These are phyloP conservation scores for Sarocladium strictum DNA, from an alignment of 2,329 filamentous ascomycete species.

Conservation along the genomic window DNA sequence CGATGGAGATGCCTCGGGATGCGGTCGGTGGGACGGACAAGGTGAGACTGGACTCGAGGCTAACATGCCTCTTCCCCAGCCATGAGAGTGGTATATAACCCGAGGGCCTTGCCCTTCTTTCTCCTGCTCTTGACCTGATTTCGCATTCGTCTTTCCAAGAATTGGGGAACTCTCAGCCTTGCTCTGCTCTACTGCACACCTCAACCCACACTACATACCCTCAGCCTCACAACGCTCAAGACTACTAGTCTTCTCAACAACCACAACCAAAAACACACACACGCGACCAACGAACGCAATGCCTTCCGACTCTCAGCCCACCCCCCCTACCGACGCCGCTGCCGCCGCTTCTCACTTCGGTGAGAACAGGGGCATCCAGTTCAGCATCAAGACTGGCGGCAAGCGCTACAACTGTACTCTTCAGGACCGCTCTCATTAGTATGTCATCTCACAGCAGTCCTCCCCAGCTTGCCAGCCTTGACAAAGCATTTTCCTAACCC, in stretches of 20 bases:
- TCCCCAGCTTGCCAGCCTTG: too few relatives aligned
- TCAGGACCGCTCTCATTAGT: conserved; percentile 39
- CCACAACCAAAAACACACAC: background rate
- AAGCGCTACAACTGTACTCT: conserved; percentile 33
- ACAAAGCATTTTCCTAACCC: conserved; percentile 12
- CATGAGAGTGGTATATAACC: background rate
- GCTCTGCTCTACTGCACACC: too few relatives aligned
- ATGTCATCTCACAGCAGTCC: conserved; percentile 24
- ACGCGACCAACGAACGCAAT: too few relatives aligned
- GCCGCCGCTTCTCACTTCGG: conserved; percentile 22
- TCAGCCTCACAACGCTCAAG: too few relatives aligned
- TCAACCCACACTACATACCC: too few relatives aligned
- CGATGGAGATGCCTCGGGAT: background rate
- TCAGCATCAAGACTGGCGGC: conserved; percentile 39
- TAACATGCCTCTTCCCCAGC: background rate
- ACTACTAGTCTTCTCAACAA: too few relatives aligned
- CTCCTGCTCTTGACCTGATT: background rate
- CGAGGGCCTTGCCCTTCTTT: background rate
- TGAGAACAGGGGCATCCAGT: conserved; percentile 36
- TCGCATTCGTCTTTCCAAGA: background rate
- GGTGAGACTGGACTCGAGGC: background rate
- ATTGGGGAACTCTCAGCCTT: too few relatives aligned
- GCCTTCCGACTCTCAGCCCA: conserved; percentile 8
- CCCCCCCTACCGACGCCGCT: background rate
- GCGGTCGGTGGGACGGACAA: background rate